A percentile compares a stretch with the other conserved stretches of the same genome.
These are phyloP conservation scores for Lachnellula cervina DNA, from an alignment of 2,329 filamentous ascomycete species.

Conservation along the genomic window DNA sequence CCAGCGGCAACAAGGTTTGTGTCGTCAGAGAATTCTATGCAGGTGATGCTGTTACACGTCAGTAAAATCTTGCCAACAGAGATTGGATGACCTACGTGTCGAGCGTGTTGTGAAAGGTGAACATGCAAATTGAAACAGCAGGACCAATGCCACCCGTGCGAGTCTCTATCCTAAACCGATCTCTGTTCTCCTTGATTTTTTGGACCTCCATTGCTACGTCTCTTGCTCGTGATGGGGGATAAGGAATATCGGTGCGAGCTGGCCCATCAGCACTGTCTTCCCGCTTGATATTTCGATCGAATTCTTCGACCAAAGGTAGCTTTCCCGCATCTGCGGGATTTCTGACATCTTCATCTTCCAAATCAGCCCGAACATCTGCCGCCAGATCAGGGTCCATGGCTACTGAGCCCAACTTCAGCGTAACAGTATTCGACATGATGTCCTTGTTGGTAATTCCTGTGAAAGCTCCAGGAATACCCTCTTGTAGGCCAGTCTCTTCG, in stretches of 20 bases:
- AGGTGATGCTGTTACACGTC: slow-evolving; percentile 62
- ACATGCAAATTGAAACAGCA: slow-evolving; percentile 88
- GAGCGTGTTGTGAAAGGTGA: slow-evolving; percentile 95
- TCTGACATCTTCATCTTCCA: slow-evolving; percentile 78
- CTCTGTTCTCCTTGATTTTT: slow-evolving; percentile 86
- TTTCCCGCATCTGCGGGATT: slow-evolving; percentile 68
- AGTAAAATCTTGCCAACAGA: slow-evolving; percentile 1
- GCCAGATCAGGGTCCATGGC: slow-evolving; percentile 79
- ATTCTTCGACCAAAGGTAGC: slow-evolving; percentile 75
- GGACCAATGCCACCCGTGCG: slow-evolving; percentile 79
- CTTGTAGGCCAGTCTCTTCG: slow-evolving; percentile 53
- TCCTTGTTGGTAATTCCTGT: slow-evolving; percentile 59
- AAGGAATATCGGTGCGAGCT: slow-evolving; percentile 70
- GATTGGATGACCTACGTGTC: slow-evolving; percentile 62
- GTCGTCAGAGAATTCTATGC: slow-evolving; percentile 92
- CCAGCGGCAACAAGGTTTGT: slow-evolving; percentile 81
- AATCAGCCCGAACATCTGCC: slow-evolving; percentile 79
- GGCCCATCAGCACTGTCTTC: slow-evolving; percentile 86
- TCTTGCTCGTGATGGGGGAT: slow-evolving; percentile 80
- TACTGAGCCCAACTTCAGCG: slow-evolving; percentile 72
- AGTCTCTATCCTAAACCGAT: slow-evolving; percentile 83
- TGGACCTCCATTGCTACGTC: slow-evolving; percentile 94
- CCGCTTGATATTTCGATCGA: slow-evolving; percentile 81
- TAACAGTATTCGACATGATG: slow-evolving; percentile 49
- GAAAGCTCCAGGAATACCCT: slow-evolving; percentile 58